These are phyloP conservation scores for Tetraselmis chui DNA, from an alignment of 139 green algal genomes.

Conservation along the genomic window DNA sequence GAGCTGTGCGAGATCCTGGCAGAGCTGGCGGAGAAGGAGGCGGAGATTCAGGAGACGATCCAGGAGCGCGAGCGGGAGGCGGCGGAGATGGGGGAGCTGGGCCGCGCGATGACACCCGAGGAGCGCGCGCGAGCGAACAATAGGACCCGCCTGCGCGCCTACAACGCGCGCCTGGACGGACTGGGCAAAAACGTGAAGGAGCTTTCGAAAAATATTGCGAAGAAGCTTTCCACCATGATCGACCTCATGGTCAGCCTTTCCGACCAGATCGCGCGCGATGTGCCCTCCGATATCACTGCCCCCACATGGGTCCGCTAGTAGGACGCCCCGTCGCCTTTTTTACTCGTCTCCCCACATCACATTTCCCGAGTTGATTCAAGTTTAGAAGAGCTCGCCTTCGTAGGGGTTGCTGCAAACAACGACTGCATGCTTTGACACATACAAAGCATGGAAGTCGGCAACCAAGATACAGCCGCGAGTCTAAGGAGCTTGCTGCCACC, in stretches of 20 bases:
- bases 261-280: conserved; percentile 13
- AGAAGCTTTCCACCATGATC: conserved; percentile 31
- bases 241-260: conserved; percentile 26
- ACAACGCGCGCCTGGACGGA: not conserved
- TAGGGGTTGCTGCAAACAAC: too few relatives aligned
- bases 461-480: too few relatives aligned
- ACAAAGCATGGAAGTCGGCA: too few relatives aligned
- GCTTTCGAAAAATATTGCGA: conserved; percentile 16
- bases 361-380: too few relatives aligned
- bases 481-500: too few relatives aligned
- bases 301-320: not conserved
- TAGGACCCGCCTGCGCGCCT: not conserved
- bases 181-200: conserved; percentile 13
- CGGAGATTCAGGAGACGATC: not conserved
- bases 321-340: too few relatives aligned
- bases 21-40: conserved; percentile 14
- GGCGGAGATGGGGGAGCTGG: conserved; percentile 17
- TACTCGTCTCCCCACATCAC: too few relatives aligned
- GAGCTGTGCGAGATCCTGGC: conserved; percentile 12
- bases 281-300: not conserved
- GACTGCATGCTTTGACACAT: too few relatives aligned
- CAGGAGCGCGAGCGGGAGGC: conserved; percentile 4
- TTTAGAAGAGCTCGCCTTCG: too few relatives aligned
- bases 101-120: conserved; percentile 3
- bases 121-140: not conserved